Base-by-base conservation (phyloP, 345 rosid species). In the Arabis alpina region DNA sequence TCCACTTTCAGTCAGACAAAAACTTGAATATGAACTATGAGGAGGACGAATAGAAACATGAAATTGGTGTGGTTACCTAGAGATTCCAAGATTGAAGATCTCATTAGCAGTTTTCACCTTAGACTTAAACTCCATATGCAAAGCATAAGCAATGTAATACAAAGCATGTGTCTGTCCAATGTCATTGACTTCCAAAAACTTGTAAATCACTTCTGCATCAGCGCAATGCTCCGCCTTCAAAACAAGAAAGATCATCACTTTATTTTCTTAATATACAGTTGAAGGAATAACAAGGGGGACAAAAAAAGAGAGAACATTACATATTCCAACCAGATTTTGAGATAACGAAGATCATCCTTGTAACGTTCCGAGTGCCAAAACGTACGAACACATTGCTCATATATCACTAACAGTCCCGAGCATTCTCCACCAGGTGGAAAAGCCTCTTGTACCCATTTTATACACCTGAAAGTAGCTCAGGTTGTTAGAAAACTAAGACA, bases 321-420 rank as follows among this genome's bases (percentile, higher is more conserved):
- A 72, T 94, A 94, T 89, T 94, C 96, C 64, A 94, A 73, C 99
- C 97, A 94, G n/a, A 88, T 81, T 86, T 91, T 94, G 68, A 91
- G 96, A 73, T 91, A 94, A 56, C 99, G 97, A 39, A 88, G 86
- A 78, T 94, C 99, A 44, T 89, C 84, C 86, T 81, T 94, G 80
- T 91, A 89, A 53, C 68, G 81, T 3, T 88, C 88, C 0, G 83
- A 84, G 78, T 88, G 86, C 97, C 99, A 94, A 40, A 91, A 94
- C 16, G 79, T 63, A 12, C 99, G 95, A 12, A 91, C 99, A 44
- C 97, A 94, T 64, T 91, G 99, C 73, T 94, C 99, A 6, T 91
- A 94, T 10, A 89, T 82, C 61, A 91, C 84, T 14, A 91, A 54
- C 32, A 93, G 70, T 3, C 99, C 99, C 0, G 97, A 91, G 80